phyloP scores from a whole-genome alignment of 2,329 filamentous ascomycete species.

The Coleophoma cylindrospora region DNA sequence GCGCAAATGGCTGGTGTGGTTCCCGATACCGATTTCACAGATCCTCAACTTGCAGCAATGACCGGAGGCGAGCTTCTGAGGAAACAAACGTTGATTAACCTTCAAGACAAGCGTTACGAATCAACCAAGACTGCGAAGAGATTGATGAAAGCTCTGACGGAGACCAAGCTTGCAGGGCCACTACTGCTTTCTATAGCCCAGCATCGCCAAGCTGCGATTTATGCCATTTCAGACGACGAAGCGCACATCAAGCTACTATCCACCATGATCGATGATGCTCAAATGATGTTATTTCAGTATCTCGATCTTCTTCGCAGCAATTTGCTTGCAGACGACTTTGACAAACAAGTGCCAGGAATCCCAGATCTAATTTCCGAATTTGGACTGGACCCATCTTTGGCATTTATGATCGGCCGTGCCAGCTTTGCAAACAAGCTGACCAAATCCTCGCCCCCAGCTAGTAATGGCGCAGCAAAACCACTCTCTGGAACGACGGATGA shows the following conservation, averaged over 20 bases:
- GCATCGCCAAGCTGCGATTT: slow-evolving; percentile 82
- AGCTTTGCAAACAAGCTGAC: slow-evolving; percentile 65
- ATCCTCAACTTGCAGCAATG: slow-evolving; percentile 82
- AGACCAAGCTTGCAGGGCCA: slow-evolving; percentile 73
- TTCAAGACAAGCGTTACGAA: slow-evolving; percentile 78
- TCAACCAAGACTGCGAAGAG: slow-evolving; percentile 71
- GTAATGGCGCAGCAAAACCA: slow-evolving; percentile 16
- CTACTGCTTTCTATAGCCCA: slow-evolving; percentile 88
- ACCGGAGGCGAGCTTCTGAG: slow-evolving; percentile 78
- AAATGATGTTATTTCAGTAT: slow-evolving; percentile 80
- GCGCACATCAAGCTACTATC: slow-evolving; percentile 86
- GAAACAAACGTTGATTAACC: slow-evolving; percentile 71
- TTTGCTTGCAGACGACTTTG: slow-evolving; percentile 70
- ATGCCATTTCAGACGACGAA: slow-evolving; percentile 62
- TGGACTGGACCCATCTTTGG: slow-evolving; percentile 72
- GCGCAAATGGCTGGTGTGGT: slow-evolving; percentile 92
- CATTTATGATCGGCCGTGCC: slow-evolving; percentile 77
- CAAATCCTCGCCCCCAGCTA: slow-evolving; percentile 12
- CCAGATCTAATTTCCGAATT: slow-evolving; percentile 70
- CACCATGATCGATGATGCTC: slow-evolving; percentile 85
- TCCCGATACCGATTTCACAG: slow-evolving; percentile 80
- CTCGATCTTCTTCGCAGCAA: slow-evolving; percentile 83
- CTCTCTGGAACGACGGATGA: slow-evolving; percentile 1
- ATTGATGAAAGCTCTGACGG: slow-evolving; percentile 72
- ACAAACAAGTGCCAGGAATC: slow-evolving; percentile 71